These are phyloP conservation scores for Metschnikowia orientalis DNA, from an alignment of 805 yeast genomes.

Conservation along the genomic window DNA sequence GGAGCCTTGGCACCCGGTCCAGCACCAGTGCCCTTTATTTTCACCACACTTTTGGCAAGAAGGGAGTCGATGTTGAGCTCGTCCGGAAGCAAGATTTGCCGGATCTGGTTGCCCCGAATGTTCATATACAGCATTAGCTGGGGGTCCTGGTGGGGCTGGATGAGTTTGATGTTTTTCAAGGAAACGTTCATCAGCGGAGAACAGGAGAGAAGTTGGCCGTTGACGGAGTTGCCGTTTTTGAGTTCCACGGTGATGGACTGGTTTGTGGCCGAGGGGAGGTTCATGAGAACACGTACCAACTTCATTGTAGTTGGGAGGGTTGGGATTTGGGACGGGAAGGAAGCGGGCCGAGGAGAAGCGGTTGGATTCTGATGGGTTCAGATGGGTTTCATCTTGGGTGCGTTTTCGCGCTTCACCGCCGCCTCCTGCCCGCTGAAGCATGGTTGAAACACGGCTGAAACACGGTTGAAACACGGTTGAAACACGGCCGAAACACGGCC, in stretches of 20 bases:
- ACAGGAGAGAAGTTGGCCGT: slow-evolving; percentile 81
- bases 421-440: too few relatives aligned
- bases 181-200: slow-evolving; percentile 90
- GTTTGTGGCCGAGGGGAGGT: slow-evolving; percentile 55
- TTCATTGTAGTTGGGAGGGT: slow-evolving; percentile 45
- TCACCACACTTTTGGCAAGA: slow-evolving; percentile 48
- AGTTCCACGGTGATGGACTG: slow-evolving; percentile 89
- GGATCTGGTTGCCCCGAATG: slow-evolving; percentile 82
- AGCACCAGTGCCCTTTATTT: slow-evolving; percentile 41
- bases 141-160: slow-evolving; percentile 66
- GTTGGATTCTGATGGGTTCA: too few relatives aligned
- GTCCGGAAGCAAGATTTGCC: slow-evolving; percentile 82
- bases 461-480: too few relatives aligned
- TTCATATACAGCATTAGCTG: slow-evolving; percentile 71
- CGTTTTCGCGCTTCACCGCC: too few relatives aligned
- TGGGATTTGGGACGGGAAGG: too few relatives aligned
- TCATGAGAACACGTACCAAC: slow-evolving; percentile 75
- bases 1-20: slow-evolving; percentile 30
- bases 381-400: too few relatives aligned
- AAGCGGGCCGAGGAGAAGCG: too few relatives aligned
- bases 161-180: slow-evolving; percentile 73
- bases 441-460: too few relatives aligned
- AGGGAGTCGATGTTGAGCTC: slow-evolving; percentile 68
- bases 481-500: too few relatives aligned
- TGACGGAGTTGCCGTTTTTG: slow-evolving; percentile 82